phyloP scores from a whole-genome alignment of 148 eudicot species.

The Vaccinium vitisidaea region DNA sequence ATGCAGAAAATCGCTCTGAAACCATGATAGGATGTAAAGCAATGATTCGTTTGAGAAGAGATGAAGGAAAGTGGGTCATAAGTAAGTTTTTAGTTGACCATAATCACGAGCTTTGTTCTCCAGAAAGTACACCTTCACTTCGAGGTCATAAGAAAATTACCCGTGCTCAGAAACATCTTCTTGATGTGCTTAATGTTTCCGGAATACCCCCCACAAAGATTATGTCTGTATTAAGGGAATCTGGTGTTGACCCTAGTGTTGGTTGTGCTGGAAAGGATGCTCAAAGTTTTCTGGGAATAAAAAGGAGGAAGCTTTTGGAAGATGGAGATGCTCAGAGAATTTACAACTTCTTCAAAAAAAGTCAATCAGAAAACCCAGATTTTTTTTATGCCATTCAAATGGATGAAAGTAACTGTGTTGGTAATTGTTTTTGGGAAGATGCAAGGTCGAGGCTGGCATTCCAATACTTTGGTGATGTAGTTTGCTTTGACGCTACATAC shows the following conservation, averaged over 20 bases:
- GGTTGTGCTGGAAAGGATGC: neutral
- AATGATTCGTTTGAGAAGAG: neutral
- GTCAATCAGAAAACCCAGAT: neutral
- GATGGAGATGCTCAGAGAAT: neutral
- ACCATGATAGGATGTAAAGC: constrained; percentile 8
- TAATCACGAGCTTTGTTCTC: neutral
- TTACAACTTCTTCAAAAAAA: neutral
- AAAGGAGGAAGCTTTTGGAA: neutral
- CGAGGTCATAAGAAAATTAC: neutral
- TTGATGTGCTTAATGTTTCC: neutral
- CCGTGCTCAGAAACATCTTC: neutral
- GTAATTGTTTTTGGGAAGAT: constrained; percentile 2
- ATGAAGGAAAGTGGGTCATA: neutral
- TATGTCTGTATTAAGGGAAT: neutral
- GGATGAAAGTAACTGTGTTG: neutral
- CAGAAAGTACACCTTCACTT: neutral
- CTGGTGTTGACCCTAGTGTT: neutral
- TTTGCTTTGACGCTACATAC: constrained; percentile 5
- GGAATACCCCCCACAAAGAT: neutral
- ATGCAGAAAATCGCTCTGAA: neutral
- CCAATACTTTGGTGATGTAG: neutral
- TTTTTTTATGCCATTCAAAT: neutral
- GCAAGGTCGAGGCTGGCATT: neutral
- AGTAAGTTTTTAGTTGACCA: neutral
- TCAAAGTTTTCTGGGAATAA: neutral